Conservation (phyloP, 257 asterid genomes). For the Solanum etuberosum region DNA sequence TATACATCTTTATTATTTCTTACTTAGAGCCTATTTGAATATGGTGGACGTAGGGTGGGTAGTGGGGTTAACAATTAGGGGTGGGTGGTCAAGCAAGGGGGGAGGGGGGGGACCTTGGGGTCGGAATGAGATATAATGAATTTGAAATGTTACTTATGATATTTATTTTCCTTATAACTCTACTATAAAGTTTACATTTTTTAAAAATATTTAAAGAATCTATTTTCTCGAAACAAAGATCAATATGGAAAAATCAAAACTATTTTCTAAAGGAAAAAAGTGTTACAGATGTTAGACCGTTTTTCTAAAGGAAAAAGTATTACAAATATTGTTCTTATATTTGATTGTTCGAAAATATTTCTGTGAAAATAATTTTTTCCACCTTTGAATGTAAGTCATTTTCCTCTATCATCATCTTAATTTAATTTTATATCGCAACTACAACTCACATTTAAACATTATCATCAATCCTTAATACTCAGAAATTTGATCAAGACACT, state of each 20-base stretch:
- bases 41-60: neutral
- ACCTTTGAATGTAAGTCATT: neutral
- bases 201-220: too few species aligned
- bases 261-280: neutral
- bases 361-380: neutral
- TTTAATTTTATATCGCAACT: neutral
- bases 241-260: neutral
- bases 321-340: neutral
- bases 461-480: neutral
- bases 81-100: too few species aligned
- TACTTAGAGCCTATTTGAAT: neutral
- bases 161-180: neutral
- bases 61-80: too few species aligned
- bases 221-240: neutral
- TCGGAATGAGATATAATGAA: neutral
- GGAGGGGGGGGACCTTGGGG: neutral
- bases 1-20: neutral
- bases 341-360: neutral
- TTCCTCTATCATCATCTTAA: neutral
- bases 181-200: neutral
- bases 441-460: neutral
- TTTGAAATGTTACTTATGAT: neutral
- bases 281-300: neutral
- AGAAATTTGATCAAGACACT: neutral
- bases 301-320: neutral